These are phyloP conservation scores for Zarea fungicola DNA, from an alignment of 2,329 filamentous ascomycete species.

Conservation along the genomic window DNA sequence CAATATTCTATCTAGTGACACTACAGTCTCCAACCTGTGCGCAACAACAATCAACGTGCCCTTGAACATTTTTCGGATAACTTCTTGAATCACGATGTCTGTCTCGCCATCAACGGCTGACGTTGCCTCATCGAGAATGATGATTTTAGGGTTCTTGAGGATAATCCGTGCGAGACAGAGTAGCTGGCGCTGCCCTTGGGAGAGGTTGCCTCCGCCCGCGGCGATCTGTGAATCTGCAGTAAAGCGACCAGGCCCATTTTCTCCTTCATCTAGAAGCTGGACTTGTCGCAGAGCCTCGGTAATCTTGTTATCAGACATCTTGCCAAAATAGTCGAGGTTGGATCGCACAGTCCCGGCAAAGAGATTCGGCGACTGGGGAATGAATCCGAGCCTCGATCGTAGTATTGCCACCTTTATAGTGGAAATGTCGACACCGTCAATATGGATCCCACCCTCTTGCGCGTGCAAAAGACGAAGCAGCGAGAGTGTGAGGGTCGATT, in stretches of 20 bases:
- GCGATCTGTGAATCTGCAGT: background rate
- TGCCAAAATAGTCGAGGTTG: background rate
- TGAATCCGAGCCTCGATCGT: constrained; percentile 13
- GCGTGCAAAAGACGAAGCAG: background rate
- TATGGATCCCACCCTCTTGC: background rate
- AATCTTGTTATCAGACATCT: background rate
- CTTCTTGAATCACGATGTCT: background rate
- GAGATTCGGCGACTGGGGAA: constrained; percentile 12
- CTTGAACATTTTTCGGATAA: background rate
- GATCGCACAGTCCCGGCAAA: background rate
- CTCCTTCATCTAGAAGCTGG: background rate
- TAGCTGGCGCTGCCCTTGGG: constrained; percentile 4
- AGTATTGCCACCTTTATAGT: constrained; percentile 6
- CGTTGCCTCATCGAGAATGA: constrained; percentile 7
- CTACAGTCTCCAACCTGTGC: constrained; percentile 2
- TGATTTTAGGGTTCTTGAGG: background rate
- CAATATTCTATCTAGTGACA: background rate
- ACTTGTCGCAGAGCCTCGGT: background rate
- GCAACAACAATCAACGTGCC: constrained; percentile 6
- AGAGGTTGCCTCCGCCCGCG: background rate
- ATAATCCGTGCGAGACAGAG: constrained; percentile 8
- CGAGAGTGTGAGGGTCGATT: background rate
- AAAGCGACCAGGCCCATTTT: background rate
- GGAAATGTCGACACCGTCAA: constrained; percentile 9
- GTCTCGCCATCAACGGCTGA: constrained; percentile 7